phyloP scores from a whole-genome alignment of 495 filamentous ascomycete genomes.

The Pseudomonodictys pantanalensis region DNA sequence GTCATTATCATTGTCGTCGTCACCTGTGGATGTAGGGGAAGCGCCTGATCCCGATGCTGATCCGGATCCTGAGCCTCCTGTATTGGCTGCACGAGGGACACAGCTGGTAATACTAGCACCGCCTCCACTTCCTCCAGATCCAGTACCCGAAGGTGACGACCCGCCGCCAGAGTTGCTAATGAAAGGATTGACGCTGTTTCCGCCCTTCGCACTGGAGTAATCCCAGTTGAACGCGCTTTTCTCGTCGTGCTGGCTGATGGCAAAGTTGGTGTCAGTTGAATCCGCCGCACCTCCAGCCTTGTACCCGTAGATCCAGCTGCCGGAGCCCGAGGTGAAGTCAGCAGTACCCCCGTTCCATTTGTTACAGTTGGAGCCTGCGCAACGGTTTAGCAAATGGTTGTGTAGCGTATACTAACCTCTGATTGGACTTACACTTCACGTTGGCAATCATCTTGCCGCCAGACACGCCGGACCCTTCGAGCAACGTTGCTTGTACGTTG shows the following conservation, averaged over 20 bases:
- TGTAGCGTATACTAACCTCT: not conserved
- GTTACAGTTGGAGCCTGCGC: slow-evolving; percentile 54
- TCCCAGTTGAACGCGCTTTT: slow-evolving; percentile 55
- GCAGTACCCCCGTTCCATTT: slow-evolving; percentile 54
- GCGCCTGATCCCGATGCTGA: not conserved
- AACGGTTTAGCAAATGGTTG: not conserved
- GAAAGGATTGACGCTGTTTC: slow-evolving; percentile 59
- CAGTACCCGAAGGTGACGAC: slow-evolving; percentile 20
- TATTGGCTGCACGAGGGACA: slow-evolving; percentile 25
- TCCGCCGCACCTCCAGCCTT: slow-evolving; percentile 57
- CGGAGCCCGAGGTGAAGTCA: slow-evolving; percentile 44
- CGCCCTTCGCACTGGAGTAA: slow-evolving; percentile 53
- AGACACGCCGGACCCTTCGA: slow-evolving; percentile 41
- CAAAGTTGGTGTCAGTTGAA: slow-evolving; percentile 48
- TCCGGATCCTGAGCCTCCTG: not conserved
- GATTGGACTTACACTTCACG: slow-evolving; percentile 35
- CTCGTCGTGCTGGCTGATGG: slow-evolving; percentile 59
- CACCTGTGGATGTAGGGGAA: not conserved
- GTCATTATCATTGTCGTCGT: slow-evolving; percentile 6
- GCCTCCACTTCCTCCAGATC: not conserved
- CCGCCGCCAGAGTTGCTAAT: too few relatives aligned
- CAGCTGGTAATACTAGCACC: slow-evolving; percentile 16
- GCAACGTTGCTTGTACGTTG: slow-evolving; percentile 36
- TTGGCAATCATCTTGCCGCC: slow-evolving; percentile 44
- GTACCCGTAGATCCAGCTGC: slow-evolving; percentile 66